Evolutionary conservation across 2,329 filamentous ascomycete species (phyloP).

Genomic region (Ophiostoma montium): DNA sequence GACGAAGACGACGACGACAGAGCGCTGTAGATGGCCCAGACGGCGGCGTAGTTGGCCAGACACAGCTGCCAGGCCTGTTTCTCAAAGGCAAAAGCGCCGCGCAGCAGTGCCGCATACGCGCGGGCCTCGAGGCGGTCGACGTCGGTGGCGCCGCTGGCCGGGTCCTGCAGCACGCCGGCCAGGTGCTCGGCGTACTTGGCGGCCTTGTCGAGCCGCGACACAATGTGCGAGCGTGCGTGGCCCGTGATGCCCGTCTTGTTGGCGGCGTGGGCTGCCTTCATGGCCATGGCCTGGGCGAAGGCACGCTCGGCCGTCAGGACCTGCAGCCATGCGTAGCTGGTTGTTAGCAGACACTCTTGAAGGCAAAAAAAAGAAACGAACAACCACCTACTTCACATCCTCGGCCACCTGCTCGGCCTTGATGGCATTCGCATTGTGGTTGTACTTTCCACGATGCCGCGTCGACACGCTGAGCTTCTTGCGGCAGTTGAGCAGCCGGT

Average conservation of each 20-base stretch:
- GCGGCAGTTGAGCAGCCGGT: conserved; percentile 67
- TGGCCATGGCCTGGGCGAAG: conserved; percentile 91
- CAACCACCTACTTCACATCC: conserved; percentile 58
- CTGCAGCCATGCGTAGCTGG: conserved; percentile 61
- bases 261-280: conserved; percentile 70
- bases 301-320: conserved; percentile 79
- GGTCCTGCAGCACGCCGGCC: conserved; percentile 49
- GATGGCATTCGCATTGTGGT: conserved; percentile 41
- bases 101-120: conserved; percentile 67
- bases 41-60: conserved; percentile 58
- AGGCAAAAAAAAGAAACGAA: no score
- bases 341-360: conserved; percentile 7
- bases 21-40: conserved; percentile 70
- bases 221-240: conserved; percentile 71
- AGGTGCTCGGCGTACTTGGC: conserved; percentile 55
- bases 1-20: conserved; percentile 52
- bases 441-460: conserved; percentile 74
- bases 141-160: conserved; percentile 49
- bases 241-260: conserved; percentile 69
- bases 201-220: conserved; percentile 75
- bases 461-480: conserved; percentile 76
- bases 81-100: conserved; percentile 70
- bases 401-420: conserved; percentile 61
- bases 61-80: conserved; percentile 75
- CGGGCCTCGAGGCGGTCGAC: conserved; percentile 70